These are phyloP conservation scores for Acidomyces sp. DNA, from an alignment of 495 filamentous ascomycete genomes.

Conservation along the genomic window DNA sequence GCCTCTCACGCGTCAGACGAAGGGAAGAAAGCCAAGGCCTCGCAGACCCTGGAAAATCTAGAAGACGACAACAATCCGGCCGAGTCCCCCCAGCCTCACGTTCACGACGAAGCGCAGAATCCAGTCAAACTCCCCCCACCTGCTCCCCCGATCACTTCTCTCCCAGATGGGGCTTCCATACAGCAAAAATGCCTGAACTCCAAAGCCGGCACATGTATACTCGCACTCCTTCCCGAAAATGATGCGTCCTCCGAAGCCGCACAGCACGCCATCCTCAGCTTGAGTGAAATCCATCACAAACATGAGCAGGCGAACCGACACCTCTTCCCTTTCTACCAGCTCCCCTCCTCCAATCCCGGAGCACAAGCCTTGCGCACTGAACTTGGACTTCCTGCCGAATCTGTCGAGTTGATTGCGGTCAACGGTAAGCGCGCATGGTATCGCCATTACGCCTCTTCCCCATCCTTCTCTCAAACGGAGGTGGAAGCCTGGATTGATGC, in stretches of 20 bases:
- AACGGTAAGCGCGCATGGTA: constrained; percentile 82
- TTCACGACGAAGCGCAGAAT: constrained; percentile 31
- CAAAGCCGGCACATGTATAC: constrained; percentile 73
- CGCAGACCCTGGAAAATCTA: constrained; percentile 30
- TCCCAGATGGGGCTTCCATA: constrained; percentile 45
- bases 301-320: constrained; percentile 48
- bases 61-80: constrained; percentile 34
- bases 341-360: constrained; percentile 50
- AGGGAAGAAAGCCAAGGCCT: constrained; percentile 27
- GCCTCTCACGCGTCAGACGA: constrained; percentile 32
- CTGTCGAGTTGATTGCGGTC: constrained; percentile 56
- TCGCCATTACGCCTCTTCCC: constrained; percentile 46
- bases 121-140: constrained; percentile 32
- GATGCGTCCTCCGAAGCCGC: background rate
- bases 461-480: constrained; percentile 42
- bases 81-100: constrained; percentile 36
- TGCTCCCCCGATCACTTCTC: constrained; percentile 38
- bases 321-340: constrained; percentile 70
- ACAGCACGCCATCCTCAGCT: constrained; percentile 42
- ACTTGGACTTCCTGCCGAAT: constrained; percentile 41
- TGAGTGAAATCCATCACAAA: constrained; percentile 67
- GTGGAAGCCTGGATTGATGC: constrained; percentile 80
- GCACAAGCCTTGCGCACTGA: constrained; percentile 42
- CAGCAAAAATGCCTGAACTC: constrained; percentile 56
- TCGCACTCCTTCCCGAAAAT: constrained; percentile 56